Evolutionary conservation across 495 filamentous ascomycete genomes (phyloP), one percentile per base, ranked within the genome.

Genomic region (Apodospora peruviana): DNA sequence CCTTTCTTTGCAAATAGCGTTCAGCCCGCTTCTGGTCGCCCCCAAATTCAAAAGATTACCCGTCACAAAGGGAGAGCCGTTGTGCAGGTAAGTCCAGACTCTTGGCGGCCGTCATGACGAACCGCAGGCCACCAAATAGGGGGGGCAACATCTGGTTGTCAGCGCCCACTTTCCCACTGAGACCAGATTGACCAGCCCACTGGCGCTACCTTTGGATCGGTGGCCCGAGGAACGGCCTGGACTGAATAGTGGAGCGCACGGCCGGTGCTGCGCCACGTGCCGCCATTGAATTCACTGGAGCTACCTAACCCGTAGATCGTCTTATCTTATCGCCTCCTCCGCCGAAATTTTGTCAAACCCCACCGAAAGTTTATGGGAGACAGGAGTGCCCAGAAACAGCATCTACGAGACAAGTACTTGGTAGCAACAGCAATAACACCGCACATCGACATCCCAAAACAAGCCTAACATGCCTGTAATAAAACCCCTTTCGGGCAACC

Each of bases 101-200:
- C 62, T 63, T 63, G 57, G 60, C 57, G 52, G 38, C 52, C 57
- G 57, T 62, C 62, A 58, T 63, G 40, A 36, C 46, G 23, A 24
- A 41, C 21, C 10, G 18, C n/a, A 20, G 19, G n/a, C 39, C 39
- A 22, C 10, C 39, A 11, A 22, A 21, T 17, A 40, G 37, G n/a
- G n/a, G 14, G 37, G 37, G 2, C 37, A 40, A 20, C 18, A 10
- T 40, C 37, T 2, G 18, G 9, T 40, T 40, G 14, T 17, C 32
- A 35, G 32, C 32, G 32, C 16, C 32, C n/a, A n/a, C n/a, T n/a
- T 14, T 14, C 27, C 27, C 27, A 32, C 7, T 7, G 14, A 32
- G 27, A 7, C 27, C 27, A 32, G 7, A 7, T 7, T 7, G 27
- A 32, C 27, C 27, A 14, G 27, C 27, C 27, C 7, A 32, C 14